These are phyloP conservation scores for Phytophthora litchii DNA, from an alignment of 352 stramenopile genomes.

Conservation along the genomic window DNA sequence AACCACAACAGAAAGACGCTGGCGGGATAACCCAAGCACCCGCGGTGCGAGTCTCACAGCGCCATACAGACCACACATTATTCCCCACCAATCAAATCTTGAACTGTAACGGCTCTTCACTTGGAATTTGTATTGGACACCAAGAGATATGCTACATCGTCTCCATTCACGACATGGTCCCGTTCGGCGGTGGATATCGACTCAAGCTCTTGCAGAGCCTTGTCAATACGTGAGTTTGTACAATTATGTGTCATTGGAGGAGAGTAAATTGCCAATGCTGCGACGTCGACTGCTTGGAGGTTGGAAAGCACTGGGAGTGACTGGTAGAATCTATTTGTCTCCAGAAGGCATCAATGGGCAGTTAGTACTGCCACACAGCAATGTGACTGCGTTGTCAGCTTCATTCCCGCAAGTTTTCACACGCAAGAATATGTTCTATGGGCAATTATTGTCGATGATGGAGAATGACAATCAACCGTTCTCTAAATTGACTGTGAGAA, in stretches of 20 bases:
- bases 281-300: constrained; percentile 31
- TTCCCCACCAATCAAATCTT: constrained; percentile 14
- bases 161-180: constrained; percentile 6
- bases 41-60: constrained; percentile 10
- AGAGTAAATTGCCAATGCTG: constrained; percentile 35
- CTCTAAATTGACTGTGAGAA: constrained; percentile 85
- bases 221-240: constrained; percentile 56
- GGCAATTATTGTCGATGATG: constrained; percentile 9
- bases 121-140: constrained; percentile 16
- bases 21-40: constrained; percentile 15
- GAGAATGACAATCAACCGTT: constrained; percentile 35
- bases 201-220: constrained; percentile 6
- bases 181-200: constrained; percentile 12
- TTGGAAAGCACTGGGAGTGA: constrained; percentile 56
- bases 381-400: constrained; percentile 41
- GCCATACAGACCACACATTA: constrained; percentile 14
- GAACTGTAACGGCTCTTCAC: constrained; percentile 15
- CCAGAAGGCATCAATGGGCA: constrained; percentile 94
- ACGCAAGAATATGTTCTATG: constrained; percentile 17
- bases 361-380: constrained; percentile 90
- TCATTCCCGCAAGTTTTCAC: constrained; percentile 19
- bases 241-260: constrained; percentile 46
- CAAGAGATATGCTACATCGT: constrained; percentile 14
- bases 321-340: constrained; percentile 89
- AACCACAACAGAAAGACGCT: constrained; percentile 3